Percentiles rank a stretch among this genome's conserved stretches.
Conservation (phyloP, 179 eudicot species). For the Amaranthus tricolor region DNA sequence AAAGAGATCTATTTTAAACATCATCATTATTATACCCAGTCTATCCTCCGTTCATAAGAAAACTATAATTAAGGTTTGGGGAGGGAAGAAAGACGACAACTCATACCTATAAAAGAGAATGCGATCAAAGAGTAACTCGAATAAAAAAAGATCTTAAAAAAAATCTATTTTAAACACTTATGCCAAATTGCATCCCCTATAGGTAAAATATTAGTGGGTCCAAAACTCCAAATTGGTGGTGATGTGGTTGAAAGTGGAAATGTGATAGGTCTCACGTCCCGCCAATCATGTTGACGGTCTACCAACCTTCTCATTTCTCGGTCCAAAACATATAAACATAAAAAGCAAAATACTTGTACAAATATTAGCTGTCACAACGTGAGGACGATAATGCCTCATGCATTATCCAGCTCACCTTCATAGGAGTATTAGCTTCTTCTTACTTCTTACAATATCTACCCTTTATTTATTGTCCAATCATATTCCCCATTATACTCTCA, state of each 20-base stretch:
- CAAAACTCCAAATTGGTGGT: not conserved
- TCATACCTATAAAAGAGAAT: too few relatives aligned
- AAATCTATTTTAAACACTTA: too few relatives aligned
- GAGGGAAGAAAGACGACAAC: too few relatives aligned
- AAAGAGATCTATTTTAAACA: too few relatives aligned
- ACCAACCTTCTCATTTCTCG: slow-evolving; percentile 4
- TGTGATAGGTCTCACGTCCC: slow-evolving; percentile 23
- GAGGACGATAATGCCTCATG: slow-evolving; percentile 14
- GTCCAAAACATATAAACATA: not conserved
- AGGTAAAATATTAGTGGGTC: not conserved
- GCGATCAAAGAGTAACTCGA: too few relatives aligned
- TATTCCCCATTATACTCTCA: not conserved
- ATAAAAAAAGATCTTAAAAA: too few relatives aligned
- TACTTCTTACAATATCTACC: not conserved
- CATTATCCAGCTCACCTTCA: slow-evolving; percentile 20
- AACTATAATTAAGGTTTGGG: too few relatives aligned
- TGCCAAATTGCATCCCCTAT: not conserved
- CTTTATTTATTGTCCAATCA: slow-evolving; percentile 16
- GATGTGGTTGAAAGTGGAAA: not conserved
- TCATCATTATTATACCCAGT: too few relatives aligned
- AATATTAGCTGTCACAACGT: slow-evolving; percentile 27
- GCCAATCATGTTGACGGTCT: slow-evolving; percentile 27
- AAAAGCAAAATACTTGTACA: not conserved
- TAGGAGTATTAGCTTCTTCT: not conserved
- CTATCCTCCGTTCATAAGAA: too few relatives aligned